phyloP scores from a whole-genome alignment of 805 yeast species.

The Candida boleticola region DNA sequence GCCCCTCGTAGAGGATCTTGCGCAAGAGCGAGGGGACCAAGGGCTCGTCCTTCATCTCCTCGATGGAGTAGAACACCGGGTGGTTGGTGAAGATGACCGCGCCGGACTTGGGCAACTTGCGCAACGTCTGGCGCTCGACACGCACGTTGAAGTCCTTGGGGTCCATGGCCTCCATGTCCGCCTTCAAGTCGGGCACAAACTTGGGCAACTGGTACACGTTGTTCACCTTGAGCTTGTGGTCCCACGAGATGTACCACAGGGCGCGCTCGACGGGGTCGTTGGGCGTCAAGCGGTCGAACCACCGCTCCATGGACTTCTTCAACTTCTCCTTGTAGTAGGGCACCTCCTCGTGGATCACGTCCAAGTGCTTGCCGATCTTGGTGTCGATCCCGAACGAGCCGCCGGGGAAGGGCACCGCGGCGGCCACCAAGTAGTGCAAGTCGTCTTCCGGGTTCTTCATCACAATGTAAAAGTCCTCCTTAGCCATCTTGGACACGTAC shows the following conservation, averaged over 20 bases:
- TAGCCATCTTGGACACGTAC: slow-evolving; percentile 65
- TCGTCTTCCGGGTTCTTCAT: slow-evolving; percentile 53
- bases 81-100: slow-evolving; percentile 76
- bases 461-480: slow-evolving; percentile 72
- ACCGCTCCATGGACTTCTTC: slow-evolving; percentile 68
- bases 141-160: slow-evolving; percentile 62
- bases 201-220: slow-evolving; percentile 56
- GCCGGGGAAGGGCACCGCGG: slow-evolving; percentile 79
- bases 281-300: slow-evolving; percentile 63
- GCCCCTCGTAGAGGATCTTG: slow-evolving; percentile 64
- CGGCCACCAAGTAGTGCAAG: slow-evolving; percentile 63
- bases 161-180: slow-evolving; percentile 30
- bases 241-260: slow-evolving; percentile 75
- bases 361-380: slow-evolving; percentile 61
- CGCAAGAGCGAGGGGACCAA: slow-evolving; percentile 72
- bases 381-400: slow-evolving; percentile 64
- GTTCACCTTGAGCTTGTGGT: slow-evolving; percentile 55
- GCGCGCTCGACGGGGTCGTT: slow-evolving; percentile 70
- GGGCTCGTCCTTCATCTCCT: slow-evolving; percentile 77
- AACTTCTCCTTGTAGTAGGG: slow-evolving; percentile 68
- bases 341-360: slow-evolving; percentile 63
- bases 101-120: slow-evolving; percentile 60
- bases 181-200: slow-evolving; percentile 33
- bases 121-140: slow-evolving; percentile 69
- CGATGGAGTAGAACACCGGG: slow-evolving; percentile 74